A percentile compares a stretch with the other conserved stretches of the same genome.
phyloP scores from a whole-genome alignment of 768 basidiomycete genomes.

The Termitomyces eurrhizus region DNA sequence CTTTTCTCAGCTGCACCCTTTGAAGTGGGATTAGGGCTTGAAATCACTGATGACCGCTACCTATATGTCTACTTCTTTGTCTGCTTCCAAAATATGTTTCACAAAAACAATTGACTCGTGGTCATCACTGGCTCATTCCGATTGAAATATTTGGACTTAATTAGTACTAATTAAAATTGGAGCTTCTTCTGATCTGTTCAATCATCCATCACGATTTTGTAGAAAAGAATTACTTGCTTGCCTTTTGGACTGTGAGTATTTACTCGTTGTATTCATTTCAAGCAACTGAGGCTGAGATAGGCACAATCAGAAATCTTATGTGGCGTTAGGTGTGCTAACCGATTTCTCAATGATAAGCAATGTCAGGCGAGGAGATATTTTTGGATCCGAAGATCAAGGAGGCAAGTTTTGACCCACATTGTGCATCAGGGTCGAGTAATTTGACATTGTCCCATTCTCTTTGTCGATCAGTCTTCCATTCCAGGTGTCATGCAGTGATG shows the following conservation, averaged over 20 bases:
- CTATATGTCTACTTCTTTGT: background rate
- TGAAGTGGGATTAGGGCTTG: too few relatives aligned
- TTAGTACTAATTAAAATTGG: conserved; percentile 1
- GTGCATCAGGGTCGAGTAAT: background rate
- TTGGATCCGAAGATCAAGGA: conserved; percentile 2
- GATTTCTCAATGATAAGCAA: background rate
- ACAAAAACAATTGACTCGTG: background rate
- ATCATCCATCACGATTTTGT: background rate
- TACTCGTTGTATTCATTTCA: background rate
- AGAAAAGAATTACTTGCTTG: background rate
- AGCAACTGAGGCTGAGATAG: too few relatives aligned
- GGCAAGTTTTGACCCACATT: background rate
- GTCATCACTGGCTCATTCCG: background rate
- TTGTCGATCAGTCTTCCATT: conserved; percentile 6
- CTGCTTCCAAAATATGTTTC: background rate
- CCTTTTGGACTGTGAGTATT: background rate
- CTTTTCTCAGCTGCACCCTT: too few relatives aligned
- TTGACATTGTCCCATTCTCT: background rate
- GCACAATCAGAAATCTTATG: background rate
- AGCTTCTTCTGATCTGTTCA: background rate
- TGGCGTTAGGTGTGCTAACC: background rate
- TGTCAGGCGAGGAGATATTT: background rate
- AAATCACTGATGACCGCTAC: background rate
- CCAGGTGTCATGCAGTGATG: background rate
- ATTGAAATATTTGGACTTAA: background rate